Percentiles rank a stretch among this genome's conserved stretches.
Evolutionary conservation across 768 basidiomycete species (phyloP).

Genomic region (Rhodotorula kratochvilovae): DNA sequence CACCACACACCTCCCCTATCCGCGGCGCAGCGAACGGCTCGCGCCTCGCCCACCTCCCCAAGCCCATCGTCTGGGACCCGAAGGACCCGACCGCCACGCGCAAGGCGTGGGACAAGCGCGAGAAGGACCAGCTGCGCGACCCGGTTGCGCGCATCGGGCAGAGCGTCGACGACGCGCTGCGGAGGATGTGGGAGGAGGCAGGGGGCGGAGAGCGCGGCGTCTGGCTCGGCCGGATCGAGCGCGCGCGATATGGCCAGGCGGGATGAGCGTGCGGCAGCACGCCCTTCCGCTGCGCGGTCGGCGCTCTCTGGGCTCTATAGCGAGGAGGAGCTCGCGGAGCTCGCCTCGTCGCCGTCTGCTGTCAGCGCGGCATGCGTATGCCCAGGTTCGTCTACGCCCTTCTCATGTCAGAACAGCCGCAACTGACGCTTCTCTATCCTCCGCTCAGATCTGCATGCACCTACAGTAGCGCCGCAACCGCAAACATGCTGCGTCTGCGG

Average conservation of each 20-base stretch:
- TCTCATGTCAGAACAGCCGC: too few relatives aligned
- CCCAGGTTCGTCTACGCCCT: too few relatives aligned
- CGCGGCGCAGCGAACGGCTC: neutral
- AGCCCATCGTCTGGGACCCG: constrained; percentile 24
- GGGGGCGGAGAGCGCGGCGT: neutral
- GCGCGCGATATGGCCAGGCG: neutral
- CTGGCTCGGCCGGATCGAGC: constrained; percentile 1
- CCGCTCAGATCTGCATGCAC: too few relatives aligned
- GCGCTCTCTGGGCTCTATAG: too few relatives aligned
- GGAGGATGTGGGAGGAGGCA: neutral
- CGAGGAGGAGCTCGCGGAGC: too few relatives aligned
- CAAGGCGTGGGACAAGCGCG: constrained; percentile 3
- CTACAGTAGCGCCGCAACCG: too few relatives aligned
- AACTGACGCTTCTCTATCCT: too few relatives aligned
- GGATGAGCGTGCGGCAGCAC: neutral
- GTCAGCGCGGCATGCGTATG: too few relatives aligned
- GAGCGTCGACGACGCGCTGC: constrained; percentile 5
- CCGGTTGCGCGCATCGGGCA: neutral
- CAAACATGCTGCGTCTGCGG: too few relatives aligned
- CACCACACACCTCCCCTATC: constrained; percentile 20
- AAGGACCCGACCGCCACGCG: neutral
- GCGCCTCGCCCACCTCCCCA: constrained; percentile 16
- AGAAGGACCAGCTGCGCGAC: neutral
- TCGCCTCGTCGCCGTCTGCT: too few relatives aligned
- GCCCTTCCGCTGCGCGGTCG: too few relatives aligned